These are phyloP conservation scores for Vitis hybrid DNA, from an alignment of 177 flowering plant genomes.

Conservation along the genomic window DNA sequence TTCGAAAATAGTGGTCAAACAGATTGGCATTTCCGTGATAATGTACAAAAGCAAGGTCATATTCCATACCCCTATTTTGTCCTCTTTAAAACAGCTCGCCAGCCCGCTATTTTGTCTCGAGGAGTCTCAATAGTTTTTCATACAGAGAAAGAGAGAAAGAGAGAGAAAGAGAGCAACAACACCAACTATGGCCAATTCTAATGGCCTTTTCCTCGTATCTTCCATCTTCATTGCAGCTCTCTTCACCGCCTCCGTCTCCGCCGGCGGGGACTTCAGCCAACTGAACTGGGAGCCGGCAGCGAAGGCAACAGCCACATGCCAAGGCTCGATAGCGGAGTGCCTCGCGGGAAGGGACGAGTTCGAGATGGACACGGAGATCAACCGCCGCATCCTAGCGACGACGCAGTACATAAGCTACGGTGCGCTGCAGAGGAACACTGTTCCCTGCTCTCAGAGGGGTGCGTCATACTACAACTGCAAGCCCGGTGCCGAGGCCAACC, in stretches of 20 bases:
- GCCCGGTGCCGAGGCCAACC: constrained; percentile 51
- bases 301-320: constrained; percentile 11
- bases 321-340: constrained; percentile 43
- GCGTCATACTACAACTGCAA: constrained; percentile 63
- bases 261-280: constrained; percentile 3
- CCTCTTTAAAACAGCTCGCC: not conserved
- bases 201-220: not conserved
- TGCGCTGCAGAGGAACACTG: constrained; percentile 38
- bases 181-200: constrained; percentile 21
- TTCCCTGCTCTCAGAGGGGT: constrained; percentile 60
- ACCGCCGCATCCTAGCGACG: constrained; percentile 41
- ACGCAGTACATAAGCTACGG: constrained; percentile 44
- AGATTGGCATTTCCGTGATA: constrained; percentile 18
- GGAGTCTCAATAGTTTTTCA: not conserved
- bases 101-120: not conserved
- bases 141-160: too few relatives aligned
- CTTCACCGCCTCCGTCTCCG: constrained; percentile 6
- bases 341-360: constrained; percentile 20
- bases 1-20: not conserved
- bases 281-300: constrained; percentile 28
- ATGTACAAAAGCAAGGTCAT: constrained; percentile 9
- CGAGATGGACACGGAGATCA: constrained; percentile 36
- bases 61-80: not conserved
- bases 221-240: constrained; percentile 9
- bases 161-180: not conserved